phyloP scores from a whole-genome alignment of 1,284 basidiomycete species.

The Singerocomus inundabilis region DNA sequence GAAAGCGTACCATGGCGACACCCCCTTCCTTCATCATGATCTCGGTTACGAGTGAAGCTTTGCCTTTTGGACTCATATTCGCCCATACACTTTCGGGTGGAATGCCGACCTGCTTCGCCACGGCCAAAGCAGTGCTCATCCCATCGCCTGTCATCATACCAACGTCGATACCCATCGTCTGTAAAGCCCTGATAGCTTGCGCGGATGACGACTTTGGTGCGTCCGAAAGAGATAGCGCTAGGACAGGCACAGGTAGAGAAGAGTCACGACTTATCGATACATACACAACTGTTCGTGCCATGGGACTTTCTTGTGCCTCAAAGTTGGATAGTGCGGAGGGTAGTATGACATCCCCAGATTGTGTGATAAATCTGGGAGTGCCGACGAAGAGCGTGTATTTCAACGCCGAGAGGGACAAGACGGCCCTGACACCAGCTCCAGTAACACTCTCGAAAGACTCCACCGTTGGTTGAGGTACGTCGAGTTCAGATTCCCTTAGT shows the following conservation, averaged over 20 bases:
- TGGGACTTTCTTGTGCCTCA: conserved; percentile 61
- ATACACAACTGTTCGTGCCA: conserved; percentile 84
- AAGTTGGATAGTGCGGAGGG: conserved; percentile 62
- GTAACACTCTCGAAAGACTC: conserved; percentile 84
- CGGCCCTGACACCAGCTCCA: conserved; percentile 84
- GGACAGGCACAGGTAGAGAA: conserved; percentile 47
- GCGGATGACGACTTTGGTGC: conserved; percentile 79
- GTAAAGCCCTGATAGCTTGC: conserved; percentile 77
- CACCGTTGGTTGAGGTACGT: conserved; percentile 42
- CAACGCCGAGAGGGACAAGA: conserved; percentile 47
- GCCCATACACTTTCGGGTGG: conserved; percentile 78
- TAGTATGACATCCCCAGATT: conserved; percentile 48
- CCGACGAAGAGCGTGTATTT: conserved; percentile 71
- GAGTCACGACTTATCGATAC: conserved; percentile 57
- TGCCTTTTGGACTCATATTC: conserved; percentile 90
- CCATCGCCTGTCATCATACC: conserved; percentile 92
- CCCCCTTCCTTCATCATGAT: conserved; percentile 69
- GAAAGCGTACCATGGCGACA: conserved; percentile 79
- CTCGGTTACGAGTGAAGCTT: conserved; percentile 79
- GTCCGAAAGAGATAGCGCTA: conserved; percentile 82
- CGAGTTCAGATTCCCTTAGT: conserved; percentile 42
- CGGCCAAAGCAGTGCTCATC: conserved; percentile 76
- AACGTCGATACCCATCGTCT: conserved; percentile 86
- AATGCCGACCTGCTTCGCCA: conserved; percentile 88
- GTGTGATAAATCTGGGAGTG: conserved; percentile 66